Evolutionary conservation across 2,329 filamentous ascomycete species (phyloP).

Genomic region (Penicillium crustosum): DNA sequence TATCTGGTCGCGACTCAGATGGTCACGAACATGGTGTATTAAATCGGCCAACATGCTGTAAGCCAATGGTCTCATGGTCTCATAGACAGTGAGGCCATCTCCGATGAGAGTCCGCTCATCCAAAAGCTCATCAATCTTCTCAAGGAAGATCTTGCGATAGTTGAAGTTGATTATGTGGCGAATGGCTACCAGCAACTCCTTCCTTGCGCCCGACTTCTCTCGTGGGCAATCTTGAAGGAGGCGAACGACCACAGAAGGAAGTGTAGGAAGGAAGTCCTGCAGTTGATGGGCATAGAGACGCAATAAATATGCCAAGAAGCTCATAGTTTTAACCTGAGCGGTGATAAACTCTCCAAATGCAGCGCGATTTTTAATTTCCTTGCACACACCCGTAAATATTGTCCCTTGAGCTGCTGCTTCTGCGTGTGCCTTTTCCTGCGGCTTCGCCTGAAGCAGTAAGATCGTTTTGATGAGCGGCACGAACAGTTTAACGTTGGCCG

Average conservation of each 20-base stretch:
- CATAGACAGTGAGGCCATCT: constrained; percentile 92
- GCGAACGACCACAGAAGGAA: constrained; percentile 88
- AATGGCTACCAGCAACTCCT: constrained; percentile 93
- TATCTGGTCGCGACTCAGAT: constrained; percentile 86
- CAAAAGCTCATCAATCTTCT: constrained; percentile 90
- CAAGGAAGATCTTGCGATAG: constrained; percentile 89
- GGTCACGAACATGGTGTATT: constrained; percentile 93
- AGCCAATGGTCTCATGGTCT: constrained; percentile 90
- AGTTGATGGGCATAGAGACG: constrained; percentile 84
- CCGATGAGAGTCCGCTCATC: constrained; percentile 94
- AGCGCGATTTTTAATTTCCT: constrained; percentile 86
- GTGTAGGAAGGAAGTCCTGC: constrained; percentile 77
- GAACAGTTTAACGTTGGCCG: constrained; percentile 84
- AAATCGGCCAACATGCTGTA: constrained; percentile 99
- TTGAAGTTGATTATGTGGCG: constrained; percentile 99
- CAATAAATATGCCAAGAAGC: constrained; percentile 89
- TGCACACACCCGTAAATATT: constrained; percentile 89
- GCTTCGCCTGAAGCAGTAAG: constrained; percentile 82
- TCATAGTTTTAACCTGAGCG: constrained; percentile 99
- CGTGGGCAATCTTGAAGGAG: constrained; percentile 90
- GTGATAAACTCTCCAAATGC: constrained; percentile 98
- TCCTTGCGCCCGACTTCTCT: constrained; percentile 89
- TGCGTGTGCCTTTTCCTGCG: constrained; percentile 86
- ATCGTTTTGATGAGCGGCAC: constrained; percentile 92
- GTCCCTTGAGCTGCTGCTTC: constrained; percentile 77